Conservation (phyloP, 164 flowering plant genomes). For the Nymphaea thermarum region DNA sequence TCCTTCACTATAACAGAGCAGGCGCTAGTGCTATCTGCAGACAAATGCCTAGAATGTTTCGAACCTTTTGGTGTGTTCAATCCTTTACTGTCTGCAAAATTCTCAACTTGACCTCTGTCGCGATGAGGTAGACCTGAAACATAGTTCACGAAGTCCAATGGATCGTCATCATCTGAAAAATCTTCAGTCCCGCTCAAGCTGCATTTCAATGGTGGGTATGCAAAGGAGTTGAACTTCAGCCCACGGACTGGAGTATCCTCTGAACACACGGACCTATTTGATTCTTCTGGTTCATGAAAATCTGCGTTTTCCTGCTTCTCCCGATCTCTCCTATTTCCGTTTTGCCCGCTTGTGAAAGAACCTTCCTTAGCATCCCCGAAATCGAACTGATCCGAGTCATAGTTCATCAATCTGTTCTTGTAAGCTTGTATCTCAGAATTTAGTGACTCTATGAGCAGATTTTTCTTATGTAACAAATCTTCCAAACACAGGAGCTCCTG, state of each 20-base stretch:
- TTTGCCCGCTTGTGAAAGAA: slow-evolving; percentile 3
- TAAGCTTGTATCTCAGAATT: slow-evolving; percentile 71
- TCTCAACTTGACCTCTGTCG: background rate
- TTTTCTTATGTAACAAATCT: slow-evolving; percentile 73
- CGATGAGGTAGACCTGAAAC: slow-evolving; percentile 58
- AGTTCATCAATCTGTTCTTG: slow-evolving; percentile 84
- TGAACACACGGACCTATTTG: background rate
- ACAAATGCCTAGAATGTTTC: slow-evolving; percentile 41
- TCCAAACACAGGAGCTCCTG: slow-evolving; percentile 56
- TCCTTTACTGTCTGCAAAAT: slow-evolving; percentile 18
- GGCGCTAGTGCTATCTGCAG: slow-evolving; percentile 40
- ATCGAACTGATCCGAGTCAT: slow-evolving; percentile 62
- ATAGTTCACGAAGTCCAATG: slow-evolving; percentile 53
- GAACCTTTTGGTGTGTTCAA: slow-evolving; percentile 44
- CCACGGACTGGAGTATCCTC: background rate
- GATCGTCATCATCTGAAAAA: slow-evolving; percentile 21
- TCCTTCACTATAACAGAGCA: slow-evolving; percentile 28
- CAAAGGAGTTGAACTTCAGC: slow-evolving; percentile 12
- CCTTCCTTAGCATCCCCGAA: slow-evolving; percentile 33
- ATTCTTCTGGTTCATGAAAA: background rate
- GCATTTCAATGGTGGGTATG: slow-evolving; percentile 77
- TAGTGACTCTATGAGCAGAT: slow-evolving; percentile 62
- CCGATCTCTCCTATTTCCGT: slow-evolving; percentile 20
- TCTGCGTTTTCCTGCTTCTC: slow-evolving; percentile 12
- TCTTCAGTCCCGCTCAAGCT: slow-evolving; percentile 25